These are phyloP conservation scores for Pseudogymnoascus sp. DNA, from an alignment of 2,329 filamentous ascomycete species.

Conservation along the genomic window DNA sequence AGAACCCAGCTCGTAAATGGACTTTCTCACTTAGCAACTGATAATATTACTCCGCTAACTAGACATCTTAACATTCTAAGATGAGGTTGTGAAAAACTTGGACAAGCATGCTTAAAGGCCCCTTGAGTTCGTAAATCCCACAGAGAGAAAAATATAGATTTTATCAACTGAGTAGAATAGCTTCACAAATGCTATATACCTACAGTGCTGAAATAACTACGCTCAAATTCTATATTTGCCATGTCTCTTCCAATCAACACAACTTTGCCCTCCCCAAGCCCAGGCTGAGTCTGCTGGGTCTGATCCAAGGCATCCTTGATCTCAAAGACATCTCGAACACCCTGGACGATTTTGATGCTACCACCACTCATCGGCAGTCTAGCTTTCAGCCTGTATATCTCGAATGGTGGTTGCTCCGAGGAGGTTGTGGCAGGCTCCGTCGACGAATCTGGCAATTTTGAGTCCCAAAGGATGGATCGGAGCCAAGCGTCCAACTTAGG, in stretches of 20 bases:
- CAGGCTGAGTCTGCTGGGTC: neutral
- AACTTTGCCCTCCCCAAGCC: slow-evolving; percentile 42
- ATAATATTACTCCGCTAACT: neutral
- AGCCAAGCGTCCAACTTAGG: slow-evolving; percentile 70
- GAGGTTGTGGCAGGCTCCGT: slow-evolving; percentile 25
- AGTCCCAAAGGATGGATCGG: slow-evolving; percentile 76
- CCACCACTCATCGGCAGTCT: slow-evolving; percentile 59
- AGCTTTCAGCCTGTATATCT: slow-evolving; percentile 84
- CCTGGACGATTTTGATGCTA: slow-evolving; percentile 69
- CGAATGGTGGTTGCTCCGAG: slow-evolving; percentile 41
- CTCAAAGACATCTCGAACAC: slow-evolving; percentile 89
- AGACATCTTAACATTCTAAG: neutral
- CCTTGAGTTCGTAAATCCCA: neutral
- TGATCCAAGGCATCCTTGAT: slow-evolving; percentile 55
- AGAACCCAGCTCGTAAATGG: neutral
- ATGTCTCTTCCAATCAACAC: slow-evolving; percentile 55
- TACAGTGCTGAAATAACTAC: slow-evolving; percentile 27
- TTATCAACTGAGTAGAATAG: neutral
- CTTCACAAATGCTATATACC: neutral
- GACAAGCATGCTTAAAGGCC: too few species aligned
- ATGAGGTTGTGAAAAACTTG: neutral
- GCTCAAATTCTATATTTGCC: slow-evolving; percentile 41
- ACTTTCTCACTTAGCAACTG: neutral
- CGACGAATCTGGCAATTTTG: slow-evolving; percentile 40
- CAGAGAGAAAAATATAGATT: neutral